Evolutionary conservation across 2,329 filamentous ascomycete species (phyloP), one percentile per base, ranked within the genome.

Genomic region (Trichoderma semiorbis): DNA sequence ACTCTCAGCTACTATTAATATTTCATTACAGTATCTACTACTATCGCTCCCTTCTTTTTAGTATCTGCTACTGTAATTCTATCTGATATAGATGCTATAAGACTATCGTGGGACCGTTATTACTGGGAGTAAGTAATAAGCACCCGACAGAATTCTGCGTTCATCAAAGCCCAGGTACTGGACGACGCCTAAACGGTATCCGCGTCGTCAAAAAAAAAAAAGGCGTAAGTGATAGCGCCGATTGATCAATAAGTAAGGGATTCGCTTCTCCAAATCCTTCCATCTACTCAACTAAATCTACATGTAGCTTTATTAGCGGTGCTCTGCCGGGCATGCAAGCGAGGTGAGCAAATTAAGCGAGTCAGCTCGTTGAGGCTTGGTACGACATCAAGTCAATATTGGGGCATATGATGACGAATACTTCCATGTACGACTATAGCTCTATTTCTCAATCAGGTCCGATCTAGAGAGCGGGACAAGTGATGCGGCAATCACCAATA

Each of bases 211-310:
- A 43, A 18, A 21, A 47, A 21, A 50, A 16, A 18, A 16, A 18
- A 1, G 3, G 36, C 47, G 21, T 50, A 7, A 6, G 47, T 1
- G n/a, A 14, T 50, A 24, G 2, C 11, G 5, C 0, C 5, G 2
- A 50, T 50, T 24, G 11, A 50, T 50, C 11, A 21, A 12, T 6
- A 24, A 50, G n/a, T 24, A 24, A 24, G 0, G 5, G 11, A 47
- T 50, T 50, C n/a, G 24, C 6, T 3, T 50, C 10, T 50, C 47
- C 10, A 50, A 24, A 0, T 5, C 47, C n/a, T 50, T 24, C 47
- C n/a, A 50, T 50, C 10, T 7, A 14, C 43, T 47, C n/a, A 47
- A n/a, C n/a, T 21, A 47, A 47, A 12, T 21, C 43, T n/a, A 18
- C 36, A 43, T 43, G 36, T 43, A 47, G 43, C 5, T 47, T 47